Evolutionary conservation across 176 grass and related monocot genomes (phyloP), one percentile per base, ranked within the genome.

Genomic region (Oryza brachyantha): DNA sequence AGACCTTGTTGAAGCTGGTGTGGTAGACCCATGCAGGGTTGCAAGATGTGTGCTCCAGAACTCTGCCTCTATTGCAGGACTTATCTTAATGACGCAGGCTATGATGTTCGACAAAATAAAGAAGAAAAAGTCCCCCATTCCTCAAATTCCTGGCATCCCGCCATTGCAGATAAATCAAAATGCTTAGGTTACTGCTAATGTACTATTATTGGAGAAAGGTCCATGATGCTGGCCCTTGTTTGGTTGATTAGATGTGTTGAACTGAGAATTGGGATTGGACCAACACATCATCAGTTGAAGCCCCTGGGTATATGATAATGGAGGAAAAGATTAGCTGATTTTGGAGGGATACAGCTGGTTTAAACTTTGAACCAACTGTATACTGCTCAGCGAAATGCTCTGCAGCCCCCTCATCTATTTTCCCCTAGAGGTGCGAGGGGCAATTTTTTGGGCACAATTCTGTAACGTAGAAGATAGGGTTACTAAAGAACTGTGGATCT

Each of bases 11-110:
- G 21, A 88, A 46, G 91, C 82, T 9, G 95, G 95, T 16, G 87
- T 98, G 67, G 85, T 94, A 10, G 95, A 98, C n/a, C 95, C 92
- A 21, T 92, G 84, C 63, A 90, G 82, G 77, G 95, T 93, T 55
- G 84, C 87, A 14, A 88, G 89, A 87, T 92, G 92, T 1, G 90
- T 93, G 12, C 92, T 98, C 2, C 79, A 94, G 70, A 98, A 92
- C 66, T 93, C 89, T 8, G 87, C 92, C 27, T 98, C 95, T 10
- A 86, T 98, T 1, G 76, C 92, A 66, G 91, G 95, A 64, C 45
- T 94, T 39, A 83, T 97, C 77, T 78, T 97, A 54, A 94, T 90
- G 86, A 90, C 91, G 24, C 89, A 97, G 72, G 91, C 89, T 61
- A 91, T 84, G 80, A 84, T 94, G 91, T 93, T 94, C 36, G 89